Conservation (phyloP, 495 filamentous ascomycete genomes). For the Penicillium cosmopolitanum region DNA sequence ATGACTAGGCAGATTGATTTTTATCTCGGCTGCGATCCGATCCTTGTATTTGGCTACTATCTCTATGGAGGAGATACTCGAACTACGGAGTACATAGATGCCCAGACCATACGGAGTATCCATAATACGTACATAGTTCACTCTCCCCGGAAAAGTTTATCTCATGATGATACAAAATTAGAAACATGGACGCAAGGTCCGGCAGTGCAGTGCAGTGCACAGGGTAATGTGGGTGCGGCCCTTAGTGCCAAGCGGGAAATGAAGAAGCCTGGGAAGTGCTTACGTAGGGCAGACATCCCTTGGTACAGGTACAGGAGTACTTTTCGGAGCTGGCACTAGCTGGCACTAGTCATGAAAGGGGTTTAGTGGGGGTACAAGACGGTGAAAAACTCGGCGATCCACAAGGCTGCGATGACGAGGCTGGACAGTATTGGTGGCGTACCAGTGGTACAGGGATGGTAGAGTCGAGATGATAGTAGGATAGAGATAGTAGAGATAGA, state of each 20-base stretch:
- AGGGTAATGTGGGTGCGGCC: neutral
- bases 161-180: slow-evolving; percentile 23
- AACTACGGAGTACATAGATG: no score
- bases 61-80: no score
- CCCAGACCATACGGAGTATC: no score
- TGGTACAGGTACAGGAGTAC: neutral
- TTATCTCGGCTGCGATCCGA: slow-evolving; percentile 1
- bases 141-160: slow-evolving; percentile 18
- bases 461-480: no score
- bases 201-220: slow-evolving; percentile 1
- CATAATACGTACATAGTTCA: no score
- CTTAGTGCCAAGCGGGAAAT: slow-evolving; percentile 24
- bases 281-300: slow-evolving; percentile 10
- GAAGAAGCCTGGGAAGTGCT: slow-evolving; percentile 17
- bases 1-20: slow-evolving; percentile 2
- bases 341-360: neutral
- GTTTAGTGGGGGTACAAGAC: neutral
- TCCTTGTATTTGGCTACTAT: no score
- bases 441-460: no score
- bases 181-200: slow-evolving; percentile 1
- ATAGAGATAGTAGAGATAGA: no score
- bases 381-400: slow-evolving; percentile 16
- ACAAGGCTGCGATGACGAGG: slow-evolving; percentile 34
- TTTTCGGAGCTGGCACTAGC: no score
- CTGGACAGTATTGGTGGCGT: neutral